phyloP scores from a whole-genome alignment of 495 filamentous ascomycete genomes.

The Aspergillus egyptiacus region DNA sequence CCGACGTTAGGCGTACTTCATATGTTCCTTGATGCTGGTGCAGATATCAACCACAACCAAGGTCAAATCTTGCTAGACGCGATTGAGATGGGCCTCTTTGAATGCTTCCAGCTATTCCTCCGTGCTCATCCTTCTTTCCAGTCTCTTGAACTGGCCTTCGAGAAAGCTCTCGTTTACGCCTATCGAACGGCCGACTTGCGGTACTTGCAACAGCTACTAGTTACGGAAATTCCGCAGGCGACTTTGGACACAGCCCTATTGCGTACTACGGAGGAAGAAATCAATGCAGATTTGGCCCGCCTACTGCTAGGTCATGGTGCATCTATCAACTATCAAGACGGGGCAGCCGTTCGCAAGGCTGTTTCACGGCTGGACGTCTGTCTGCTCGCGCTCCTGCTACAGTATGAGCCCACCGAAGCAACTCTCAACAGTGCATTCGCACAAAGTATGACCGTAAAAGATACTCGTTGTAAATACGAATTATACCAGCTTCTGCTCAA shows the following conservation, averaged over 20 bases:
- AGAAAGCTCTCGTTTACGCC: constrained; percentile 2
- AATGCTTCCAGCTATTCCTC: constrained; percentile 9
- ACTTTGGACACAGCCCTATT: constrained; percentile 5
- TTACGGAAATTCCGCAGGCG: not conserved
- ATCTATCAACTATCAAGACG: constrained; percentile 11
- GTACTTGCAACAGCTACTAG: constrained; percentile 3
- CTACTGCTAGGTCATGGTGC: constrained; percentile 1
- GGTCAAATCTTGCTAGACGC: constrained; percentile 6
- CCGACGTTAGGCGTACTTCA: constrained; percentile 5
- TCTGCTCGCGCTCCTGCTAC: constrained; percentile 1
- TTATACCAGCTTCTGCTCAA: constrained; percentile 3
- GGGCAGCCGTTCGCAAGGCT: constrained; percentile 2
- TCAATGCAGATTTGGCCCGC: not conserved
- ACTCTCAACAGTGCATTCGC: constrained; percentile 7
- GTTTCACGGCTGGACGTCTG: constrained; percentile 1
- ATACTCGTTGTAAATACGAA: not conserved
- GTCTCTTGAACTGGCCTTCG: constrained; percentile 2
- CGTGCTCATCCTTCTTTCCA: not conserved
- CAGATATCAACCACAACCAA: constrained; percentile 4
- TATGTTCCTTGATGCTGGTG: constrained; percentile 6
- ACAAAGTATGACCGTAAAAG: not conserved
- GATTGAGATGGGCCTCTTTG: constrained; percentile 7
- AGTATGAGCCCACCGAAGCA: not conserved
- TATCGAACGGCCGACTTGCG: not conserved
- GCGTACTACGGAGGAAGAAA: not conserved